These are phyloP conservation scores for Polytrichum commune DNA, from an alignment of 225 moss, liverwort and hornwort species.

Conservation along the genomic window DNA sequence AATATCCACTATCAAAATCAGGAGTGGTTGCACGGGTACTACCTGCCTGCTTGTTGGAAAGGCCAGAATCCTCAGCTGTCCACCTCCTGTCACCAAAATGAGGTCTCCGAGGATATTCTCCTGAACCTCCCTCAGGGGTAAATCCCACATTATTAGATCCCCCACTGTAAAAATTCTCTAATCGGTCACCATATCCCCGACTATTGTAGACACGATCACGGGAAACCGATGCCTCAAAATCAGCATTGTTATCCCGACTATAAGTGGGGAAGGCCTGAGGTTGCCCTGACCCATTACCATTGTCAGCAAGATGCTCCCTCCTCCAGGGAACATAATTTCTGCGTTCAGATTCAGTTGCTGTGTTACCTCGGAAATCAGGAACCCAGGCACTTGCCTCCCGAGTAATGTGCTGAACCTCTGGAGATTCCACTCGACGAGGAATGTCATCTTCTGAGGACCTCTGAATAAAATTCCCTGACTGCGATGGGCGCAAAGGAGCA, in stretches of 20 bases:
- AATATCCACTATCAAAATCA: conserved; percentile 58
- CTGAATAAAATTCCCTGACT: conserved; percentile 48
- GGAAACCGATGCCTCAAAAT: conserved; percentile 58
- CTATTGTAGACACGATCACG: conserved; percentile 65
- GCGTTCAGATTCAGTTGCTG: conserved; percentile 67
- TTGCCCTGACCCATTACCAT: conserved; percentile 45
- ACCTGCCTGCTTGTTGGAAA: conserved; percentile 49
- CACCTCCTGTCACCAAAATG: conserved; percentile 72
- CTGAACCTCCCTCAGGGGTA: conserved; percentile 39
- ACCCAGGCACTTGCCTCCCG: conserved; percentile 36
- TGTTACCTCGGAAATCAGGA: conserved; percentile 67
- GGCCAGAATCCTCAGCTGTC: conserved; percentile 58
- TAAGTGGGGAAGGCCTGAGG: conserved; percentile 39
- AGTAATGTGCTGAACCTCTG: conserved; percentile 37
- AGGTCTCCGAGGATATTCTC: conserved; percentile 56
- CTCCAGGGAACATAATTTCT: conserved; percentile 72
- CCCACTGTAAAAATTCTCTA: conserved; percentile 43
- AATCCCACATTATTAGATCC: conserved; percentile 39
- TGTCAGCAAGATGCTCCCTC: conserved; percentile 63
- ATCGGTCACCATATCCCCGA: conserved; percentile 57
- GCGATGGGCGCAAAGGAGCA: conserved; percentile 66
- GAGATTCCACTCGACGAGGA: conserved; percentile 42
- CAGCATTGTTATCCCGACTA: conserved; percentile 55
- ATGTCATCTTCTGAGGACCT: conserved; percentile 52
- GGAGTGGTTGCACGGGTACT: conserved; percentile 53